Evolutionary conservation across 495 filamentous ascomycete species (phyloP), one percentile per base, ranked within the genome.

Genomic region (Aspergillus heteromorphus): DNA sequence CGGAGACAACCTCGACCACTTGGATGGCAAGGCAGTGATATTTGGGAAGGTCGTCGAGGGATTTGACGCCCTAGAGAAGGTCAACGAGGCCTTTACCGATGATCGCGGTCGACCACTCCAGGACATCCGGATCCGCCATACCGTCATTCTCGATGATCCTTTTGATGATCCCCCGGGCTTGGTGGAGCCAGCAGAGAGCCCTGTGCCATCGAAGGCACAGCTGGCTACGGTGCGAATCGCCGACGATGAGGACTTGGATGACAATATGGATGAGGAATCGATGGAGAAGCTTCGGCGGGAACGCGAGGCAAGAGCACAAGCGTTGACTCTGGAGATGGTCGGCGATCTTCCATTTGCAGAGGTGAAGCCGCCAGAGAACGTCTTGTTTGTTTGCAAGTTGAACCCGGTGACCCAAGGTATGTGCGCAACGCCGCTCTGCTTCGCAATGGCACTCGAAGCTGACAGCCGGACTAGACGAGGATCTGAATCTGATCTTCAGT

Each of bases 261-360:
- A 89, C 62, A 80, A 89, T 53, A 85, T 86, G 63, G 87, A 90
- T 41, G 87, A 91, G 45, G 87, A 88, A 53, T 79, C 82, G 20
- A 78, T 88, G 48, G 93, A 97, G 65, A 87, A 83, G 66, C 74
- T 82, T 48, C 84, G 92, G 23, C 84, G 90, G 34, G 92, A 97
- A 65, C 83, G 92, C 23, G 93, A 98, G 65, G 95, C 95, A 1
- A 83, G 90, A 54, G 93, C 93, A 4, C 93, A 97, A 66, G 93
- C 93, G 2, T 69, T 98, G 57, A 98, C 93, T 0, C 76, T 98
- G 40, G 93, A 98, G 68, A 96, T 98, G 87, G 91, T 98, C 67
- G 93, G 93, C 19, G 93, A 98, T 70, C 79, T 98, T 53, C 95
- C 93, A 10, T 98, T 96, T 66, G 93, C 93, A 52, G 93, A 97